A percentile compares a stretch with the other conserved stretches of the same genome.
phyloP scores from a whole-genome alignment of 2,329 filamentous ascomycete genomes.

The Rhynchosporium graminicola region DNA sequence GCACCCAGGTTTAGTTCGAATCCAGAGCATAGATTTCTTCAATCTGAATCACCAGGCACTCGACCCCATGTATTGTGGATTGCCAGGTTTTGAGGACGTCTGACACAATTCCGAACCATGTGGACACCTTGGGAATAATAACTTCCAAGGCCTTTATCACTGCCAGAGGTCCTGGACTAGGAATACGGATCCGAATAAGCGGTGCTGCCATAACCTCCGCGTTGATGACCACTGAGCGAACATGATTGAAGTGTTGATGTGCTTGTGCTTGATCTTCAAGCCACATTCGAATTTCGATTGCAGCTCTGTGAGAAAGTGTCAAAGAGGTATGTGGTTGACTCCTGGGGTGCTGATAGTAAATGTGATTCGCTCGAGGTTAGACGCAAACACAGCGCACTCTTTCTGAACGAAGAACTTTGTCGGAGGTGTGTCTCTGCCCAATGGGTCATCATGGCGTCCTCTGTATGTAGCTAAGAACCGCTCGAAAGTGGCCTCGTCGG shows the following conservation, averaged over 20 bases:
- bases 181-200: neutral
- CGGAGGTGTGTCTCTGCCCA: neutral
- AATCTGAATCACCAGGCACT: neutral
- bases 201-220: neutral
- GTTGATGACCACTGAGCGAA: neutral
- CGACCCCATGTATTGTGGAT: neutral
- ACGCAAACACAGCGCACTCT: slow-evolving; percentile 4
- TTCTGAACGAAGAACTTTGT: neutral
- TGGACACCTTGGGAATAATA: neutral
- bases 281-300: slow-evolving; percentile 6
- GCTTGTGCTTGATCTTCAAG: neutral
- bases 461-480: neutral
- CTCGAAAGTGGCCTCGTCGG: neutral
- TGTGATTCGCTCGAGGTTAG: neutral
- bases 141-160: neutral
- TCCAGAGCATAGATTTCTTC: neutral
- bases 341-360: neutral
- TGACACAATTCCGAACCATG: neutral
- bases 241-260: neutral
- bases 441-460: neutral
- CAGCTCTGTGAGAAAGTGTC: neutral
- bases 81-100: neutral
- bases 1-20: neutral
- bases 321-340: neutral
- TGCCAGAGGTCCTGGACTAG: neutral